Base-by-base conservation (phyloP, 148 eudicot species). In the Tetragonia tetragonoides region DNA sequence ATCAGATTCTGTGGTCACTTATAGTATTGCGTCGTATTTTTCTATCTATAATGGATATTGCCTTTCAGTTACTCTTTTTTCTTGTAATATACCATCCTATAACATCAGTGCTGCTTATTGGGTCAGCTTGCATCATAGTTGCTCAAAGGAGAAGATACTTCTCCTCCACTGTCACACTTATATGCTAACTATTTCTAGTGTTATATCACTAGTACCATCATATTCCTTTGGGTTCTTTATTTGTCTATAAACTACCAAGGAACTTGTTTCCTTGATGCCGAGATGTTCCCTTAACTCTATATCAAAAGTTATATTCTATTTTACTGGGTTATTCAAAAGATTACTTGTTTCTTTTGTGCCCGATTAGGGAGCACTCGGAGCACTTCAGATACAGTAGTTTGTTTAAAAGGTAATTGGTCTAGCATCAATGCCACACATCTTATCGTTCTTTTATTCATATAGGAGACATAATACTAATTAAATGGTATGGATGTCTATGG, bases 281-380 rank as follows among this genome's bases (percentile, higher is more conserved):
- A 64, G 66, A 71, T 81, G 73, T 81, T 77, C 38, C 46, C 51
- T 54, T 72, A 81, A 61, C 73, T 81, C 57, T 44, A 54, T 34
- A 51, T 81, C 74, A 56, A 53, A 76, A 49, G 42, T 67, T 59
- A n/a, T 68, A 49, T 59, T 39, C 78, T 17, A 56, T 57, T 60
- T 74, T 42, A 49, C 8, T 47, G 18, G 53, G 49, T 68, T 40
- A 5, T 64, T 63, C 51, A 24, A 15, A 63, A 20, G 76, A 53
- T 37, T 53, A 41, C 37, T 66, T 12, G 23, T n/a, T 23, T 41
- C 3, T 24, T 54, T 28, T 66, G 57, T 40, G 59, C 61, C 68
- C 70, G 46, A 75, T 70, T 54, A 40, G 57, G 46, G 51, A 57
- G 14, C 14, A 23, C 67, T 20, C 61, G 49, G 75, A 59, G 71